Conservation (phyloP, 306 rosid species). For the Chamaecrista fasciculata region DNA sequence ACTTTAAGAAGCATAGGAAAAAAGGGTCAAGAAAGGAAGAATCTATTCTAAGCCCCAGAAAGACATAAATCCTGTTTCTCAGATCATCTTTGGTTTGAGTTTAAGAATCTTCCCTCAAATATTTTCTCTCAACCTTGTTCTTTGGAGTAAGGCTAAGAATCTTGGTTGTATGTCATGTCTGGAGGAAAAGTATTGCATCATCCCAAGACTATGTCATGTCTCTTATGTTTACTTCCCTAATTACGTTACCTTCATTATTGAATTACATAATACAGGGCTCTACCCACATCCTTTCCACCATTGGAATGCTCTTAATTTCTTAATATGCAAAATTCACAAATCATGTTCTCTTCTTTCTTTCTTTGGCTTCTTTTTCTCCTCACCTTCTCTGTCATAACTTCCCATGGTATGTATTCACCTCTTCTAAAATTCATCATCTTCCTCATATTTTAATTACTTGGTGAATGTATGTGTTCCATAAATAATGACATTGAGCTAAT, state of each 20-base stretch:
- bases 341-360: conserved; percentile 34
- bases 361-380: conserved; percentile 40
- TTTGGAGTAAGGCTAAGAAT: conserved; percentile 40
- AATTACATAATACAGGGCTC: conserved; percentile 31
- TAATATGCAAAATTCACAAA: conserved; percentile 30
- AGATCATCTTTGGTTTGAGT: too few relatives aligned
- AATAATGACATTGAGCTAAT: too few relatives aligned
- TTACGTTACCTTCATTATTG: conserved; percentile 16
- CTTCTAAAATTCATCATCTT: neutral
- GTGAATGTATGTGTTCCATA: too few relatives aligned
- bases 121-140: too few relatives aligned
- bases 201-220: conserved; percentile 10
- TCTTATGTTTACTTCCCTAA: neutral
- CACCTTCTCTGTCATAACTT: conserved; percentile 37
- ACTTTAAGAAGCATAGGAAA: too few relatives aligned
- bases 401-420: conserved; percentile 40
- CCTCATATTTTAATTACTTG: neutral
- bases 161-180: conserved; percentile 33
- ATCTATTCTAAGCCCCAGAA: too few relatives aligned
- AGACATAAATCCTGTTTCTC: too few relatives aligned
- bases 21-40: too few relatives aligned
- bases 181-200: conserved; percentile 55
- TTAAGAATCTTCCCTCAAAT: too few relatives aligned
- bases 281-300: conserved; percentile 28
- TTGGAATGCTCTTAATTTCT: conserved; percentile 39